Percentiles rank a stretch among this genome's conserved stretches.
Conservation (phyloP, 2,329 filamentous ascomycete species). For the Aspergillus oerlinghausenensis region DNA sequence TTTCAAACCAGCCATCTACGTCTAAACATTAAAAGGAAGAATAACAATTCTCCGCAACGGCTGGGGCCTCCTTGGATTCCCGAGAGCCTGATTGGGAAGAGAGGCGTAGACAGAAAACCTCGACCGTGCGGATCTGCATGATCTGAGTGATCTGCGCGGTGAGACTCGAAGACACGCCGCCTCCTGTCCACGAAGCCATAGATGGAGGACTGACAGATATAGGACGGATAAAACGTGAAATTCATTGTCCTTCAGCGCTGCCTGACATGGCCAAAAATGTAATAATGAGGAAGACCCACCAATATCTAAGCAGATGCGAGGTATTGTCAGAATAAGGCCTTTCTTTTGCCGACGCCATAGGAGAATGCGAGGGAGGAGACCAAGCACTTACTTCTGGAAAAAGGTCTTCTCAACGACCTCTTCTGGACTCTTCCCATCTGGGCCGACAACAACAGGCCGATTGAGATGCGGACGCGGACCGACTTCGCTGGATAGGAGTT, state of each 20-base stretch:
- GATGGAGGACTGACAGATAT: background rate
- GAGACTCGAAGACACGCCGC: no score
- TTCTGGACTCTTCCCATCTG: slow-evolving; percentile 36
- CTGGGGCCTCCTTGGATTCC: background rate
- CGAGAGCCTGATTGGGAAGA: background rate
- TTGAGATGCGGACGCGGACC: slow-evolving; percentile 38
- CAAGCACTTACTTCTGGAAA: slow-evolving; percentile 38
- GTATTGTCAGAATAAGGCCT: background rate
- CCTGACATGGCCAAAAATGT: slow-evolving; percentile 40
- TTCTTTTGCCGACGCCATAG: background rate
- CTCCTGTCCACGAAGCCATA: background rate
- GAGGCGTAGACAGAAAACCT: background rate
- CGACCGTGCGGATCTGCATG: background rate
- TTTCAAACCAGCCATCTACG: background rate
- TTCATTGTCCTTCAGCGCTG: slow-evolving; percentile 31
- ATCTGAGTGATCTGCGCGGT: no score
- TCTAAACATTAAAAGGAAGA: background rate
- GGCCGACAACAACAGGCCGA: slow-evolving; percentile 34
- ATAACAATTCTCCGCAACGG: background rate
- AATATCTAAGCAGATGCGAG: slow-evolving; percentile 34
- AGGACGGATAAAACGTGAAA: background rate
- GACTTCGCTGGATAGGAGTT: slow-evolving; percentile 28
- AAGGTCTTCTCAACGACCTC: slow-evolving; percentile 41
- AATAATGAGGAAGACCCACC: slow-evolving; percentile 44
- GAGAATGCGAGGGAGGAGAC: background rate